Conservation (phyloP, 163 green algal genomes). For the Scenedesmus sp. region DNA sequence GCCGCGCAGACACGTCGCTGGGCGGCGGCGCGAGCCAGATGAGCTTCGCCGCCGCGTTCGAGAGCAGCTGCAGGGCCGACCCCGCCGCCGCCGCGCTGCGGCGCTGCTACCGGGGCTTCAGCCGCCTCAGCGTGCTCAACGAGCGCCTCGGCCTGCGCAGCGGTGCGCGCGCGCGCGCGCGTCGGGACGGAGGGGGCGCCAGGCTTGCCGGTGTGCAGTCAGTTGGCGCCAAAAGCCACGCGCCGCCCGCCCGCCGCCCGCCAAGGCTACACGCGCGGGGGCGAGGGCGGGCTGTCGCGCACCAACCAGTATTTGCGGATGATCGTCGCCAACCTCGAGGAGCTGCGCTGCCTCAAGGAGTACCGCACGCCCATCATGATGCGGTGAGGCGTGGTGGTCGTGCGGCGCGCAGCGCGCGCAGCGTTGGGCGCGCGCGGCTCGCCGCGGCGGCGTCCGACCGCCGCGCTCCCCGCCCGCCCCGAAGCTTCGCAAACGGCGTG, state of each 20-base stretch:
- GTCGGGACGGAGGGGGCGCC: no score
- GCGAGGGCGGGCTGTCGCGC: conserved; percentile 51
- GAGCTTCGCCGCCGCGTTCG: conserved; percentile 12
- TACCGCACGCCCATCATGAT: conserved; percentile 48
- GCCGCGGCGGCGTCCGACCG: no score
- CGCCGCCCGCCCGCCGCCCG: no score
- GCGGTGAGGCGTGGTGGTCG: conserved; percentile 2
- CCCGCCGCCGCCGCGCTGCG: conserved; percentile 16
- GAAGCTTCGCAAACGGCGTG: conserved; percentile 43
- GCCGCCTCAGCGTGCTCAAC: conserved; percentile 55
- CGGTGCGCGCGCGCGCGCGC: no score
- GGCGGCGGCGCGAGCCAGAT: not conserved
- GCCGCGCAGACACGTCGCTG: conserved; percentile 18
- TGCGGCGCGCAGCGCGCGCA: not conserved
- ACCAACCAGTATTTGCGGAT: conserved; percentile 61
- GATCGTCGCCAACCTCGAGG: conserved; percentile 58
- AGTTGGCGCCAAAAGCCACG: no score
- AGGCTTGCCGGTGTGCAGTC: no score
- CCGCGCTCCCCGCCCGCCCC: not conserved
- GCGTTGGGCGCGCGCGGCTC: not conserved
- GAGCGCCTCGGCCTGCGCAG: conserved; percentile 53
- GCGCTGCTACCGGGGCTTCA: conserved; percentile 54
- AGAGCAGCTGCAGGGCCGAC: not conserved
- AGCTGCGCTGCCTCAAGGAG: conserved; percentile 45
- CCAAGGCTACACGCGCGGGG: no score